Conservation (phyloP, 2,329 filamentous ascomycete species). For the Mycogone perniciosa region DNA sequence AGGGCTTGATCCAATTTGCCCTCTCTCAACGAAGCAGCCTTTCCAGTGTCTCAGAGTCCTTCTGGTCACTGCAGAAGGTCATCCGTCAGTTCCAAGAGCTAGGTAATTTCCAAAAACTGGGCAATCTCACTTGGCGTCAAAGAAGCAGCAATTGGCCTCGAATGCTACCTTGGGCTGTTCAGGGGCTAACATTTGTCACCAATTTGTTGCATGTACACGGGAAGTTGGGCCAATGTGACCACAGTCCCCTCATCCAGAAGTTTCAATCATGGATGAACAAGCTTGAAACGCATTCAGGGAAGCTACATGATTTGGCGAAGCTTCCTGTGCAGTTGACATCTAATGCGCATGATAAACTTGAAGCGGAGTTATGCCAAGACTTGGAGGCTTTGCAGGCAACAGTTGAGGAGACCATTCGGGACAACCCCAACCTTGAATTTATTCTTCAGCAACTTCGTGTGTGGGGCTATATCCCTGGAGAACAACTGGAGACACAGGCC, state of each 20-base stretch:
- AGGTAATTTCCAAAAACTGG: slow-evolving; percentile 21
- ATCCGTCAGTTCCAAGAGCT: slow-evolving; percentile 33
- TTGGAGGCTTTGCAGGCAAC: slow-evolving; percentile 32
- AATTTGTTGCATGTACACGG: slow-evolving; percentile 61
- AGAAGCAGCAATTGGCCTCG: slow-evolving; percentile 20
- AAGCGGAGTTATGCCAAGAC: slow-evolving; percentile 29
- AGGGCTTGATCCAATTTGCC: slow-evolving; percentile 68
- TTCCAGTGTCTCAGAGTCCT: slow-evolving; percentile 30
- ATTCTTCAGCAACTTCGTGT: slow-evolving; percentile 58
- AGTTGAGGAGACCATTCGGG: slow-evolving; percentile 33
- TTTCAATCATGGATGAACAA: slow-evolving; percentile 45
- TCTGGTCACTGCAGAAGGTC: slow-evolving; percentile 33
- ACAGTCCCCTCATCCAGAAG: slow-evolving; percentile 36
- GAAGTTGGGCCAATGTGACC: slow-evolving; percentile 52
- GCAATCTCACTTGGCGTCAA: slow-evolving; percentile 16
- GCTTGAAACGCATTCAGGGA: slow-evolving; percentile 38
- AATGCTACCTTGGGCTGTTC: slow-evolving; percentile 54
- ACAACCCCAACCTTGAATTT: slow-evolving; percentile 55
- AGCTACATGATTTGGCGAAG: slow-evolving; percentile 35
- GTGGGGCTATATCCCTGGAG: slow-evolving; percentile 47
- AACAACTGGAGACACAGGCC: slow-evolving; percentile 10
- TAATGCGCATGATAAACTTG: slow-evolving; percentile 26
- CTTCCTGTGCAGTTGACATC: slow-evolving; percentile 49
- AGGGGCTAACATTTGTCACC: slow-evolving; percentile 57
- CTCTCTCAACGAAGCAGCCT: slow-evolving; percentile 54